Evolutionary conservation across 768 basidiomycete genomes (phyloP).

Genomic region (Macrolepiota fuliginosa): DNA sequence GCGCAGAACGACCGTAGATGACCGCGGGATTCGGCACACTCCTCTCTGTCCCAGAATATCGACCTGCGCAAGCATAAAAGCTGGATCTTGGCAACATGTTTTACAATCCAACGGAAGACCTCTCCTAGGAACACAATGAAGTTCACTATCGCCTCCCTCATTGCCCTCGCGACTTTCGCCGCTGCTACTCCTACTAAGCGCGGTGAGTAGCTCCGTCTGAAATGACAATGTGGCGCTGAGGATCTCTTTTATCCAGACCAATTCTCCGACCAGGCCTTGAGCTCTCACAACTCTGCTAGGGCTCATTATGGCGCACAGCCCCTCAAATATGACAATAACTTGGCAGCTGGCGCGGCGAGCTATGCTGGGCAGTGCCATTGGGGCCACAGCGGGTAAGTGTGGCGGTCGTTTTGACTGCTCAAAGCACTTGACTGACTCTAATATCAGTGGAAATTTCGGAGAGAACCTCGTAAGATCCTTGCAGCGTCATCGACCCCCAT

Average conservation of each 20-base stretch:
- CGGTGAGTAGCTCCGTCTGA: not conserved
- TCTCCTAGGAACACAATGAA: not conserved
- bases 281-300: constrained; percentile 2
- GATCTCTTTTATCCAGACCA: not conserved
- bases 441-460: constrained; percentile 20
- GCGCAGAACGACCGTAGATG: not conserved
- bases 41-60: not conserved
- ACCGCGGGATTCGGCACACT: not conserved
- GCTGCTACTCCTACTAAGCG: not conserved
- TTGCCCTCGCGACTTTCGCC: not conserved
- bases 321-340: constrained; percentile 6
- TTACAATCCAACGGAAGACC: not conserved
- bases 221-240: not conserved
- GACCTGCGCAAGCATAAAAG: not conserved
- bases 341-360: constrained; percentile 4
- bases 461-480: constrained; percentile 24
- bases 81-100: not conserved
- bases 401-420: not conserved
- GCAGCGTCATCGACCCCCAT: not conserved
- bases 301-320: not conserved
- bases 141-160: not conserved
- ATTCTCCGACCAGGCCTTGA: constrained; percentile 8
- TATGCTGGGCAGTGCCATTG: constrained; percentile 1
- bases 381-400: constrained; percentile 6
- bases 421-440: not conserved